Percentiles rank a stretch among this genome's conserved stretches.
Evolutionary conservation across 805 yeast species (phyloP).

Genomic region (Starmerella potacharoeniae): DNA sequence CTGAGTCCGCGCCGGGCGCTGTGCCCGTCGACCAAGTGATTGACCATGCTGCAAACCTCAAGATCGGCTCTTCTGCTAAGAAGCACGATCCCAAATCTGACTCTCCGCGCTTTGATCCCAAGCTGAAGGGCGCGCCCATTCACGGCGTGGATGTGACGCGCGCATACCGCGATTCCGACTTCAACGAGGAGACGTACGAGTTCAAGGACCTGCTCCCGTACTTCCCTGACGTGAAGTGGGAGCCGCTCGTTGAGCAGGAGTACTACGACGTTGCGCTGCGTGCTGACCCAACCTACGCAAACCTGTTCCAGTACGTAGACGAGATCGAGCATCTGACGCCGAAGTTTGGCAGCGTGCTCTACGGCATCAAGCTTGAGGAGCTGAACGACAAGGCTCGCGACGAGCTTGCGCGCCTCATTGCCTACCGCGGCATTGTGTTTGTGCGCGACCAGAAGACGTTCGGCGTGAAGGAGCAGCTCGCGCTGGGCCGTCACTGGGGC

Average conservation of each 20-base stretch:
- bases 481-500: constrained; percentile 60
- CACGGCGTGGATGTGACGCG: constrained; percentile 5
- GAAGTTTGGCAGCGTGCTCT: constrained; percentile 55
- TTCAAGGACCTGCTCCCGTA: constrained; percentile 25
- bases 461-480: constrained; percentile 46
- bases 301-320: constrained; percentile 24
- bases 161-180: neutral
- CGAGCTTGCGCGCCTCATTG: constrained; percentile 38
- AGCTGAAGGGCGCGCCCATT: constrained; percentile 3
- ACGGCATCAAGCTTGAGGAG: constrained; percentile 36
- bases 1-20: neutral
- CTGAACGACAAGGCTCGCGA: constrained; percentile 36
- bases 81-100: neutral
- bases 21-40: constrained; percentile 3
- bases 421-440: constrained; percentile 41
- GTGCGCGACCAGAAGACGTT: constrained; percentile 44
- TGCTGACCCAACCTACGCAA: constrained; percentile 26
- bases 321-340: constrained; percentile 44
- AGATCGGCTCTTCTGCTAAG: neutral
- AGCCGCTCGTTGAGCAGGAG: constrained; percentile 21
- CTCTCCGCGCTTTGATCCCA: constrained; percentile 8
- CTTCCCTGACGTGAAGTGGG: constrained; percentile 29
- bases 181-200: constrained; percentile 21
- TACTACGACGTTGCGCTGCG: constrained; percentile 23
- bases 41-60: constrained; percentile 5